Percentiles rank a stretch among this genome's conserved stretches.
Conservation (phyloP, 306 rosid species). For the Castanea mollissima region DNA sequence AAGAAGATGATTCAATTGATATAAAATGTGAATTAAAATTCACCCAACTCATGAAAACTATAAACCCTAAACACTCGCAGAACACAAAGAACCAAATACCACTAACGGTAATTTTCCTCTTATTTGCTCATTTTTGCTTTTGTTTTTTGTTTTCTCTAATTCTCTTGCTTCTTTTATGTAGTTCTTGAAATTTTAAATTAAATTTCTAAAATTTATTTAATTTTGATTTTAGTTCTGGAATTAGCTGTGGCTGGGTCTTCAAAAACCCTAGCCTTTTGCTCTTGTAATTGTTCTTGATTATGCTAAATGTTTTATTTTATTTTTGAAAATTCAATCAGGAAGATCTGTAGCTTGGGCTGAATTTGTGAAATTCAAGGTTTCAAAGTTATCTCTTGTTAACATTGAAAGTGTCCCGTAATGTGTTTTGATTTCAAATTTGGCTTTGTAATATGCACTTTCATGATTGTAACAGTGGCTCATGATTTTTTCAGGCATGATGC, state of each 20-base stretch:
- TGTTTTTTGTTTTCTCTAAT: too few relatives aligned
- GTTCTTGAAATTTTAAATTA: too few relatives aligned
- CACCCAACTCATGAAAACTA: background rate
- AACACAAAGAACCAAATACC: background rate
- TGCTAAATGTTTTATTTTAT: background rate
- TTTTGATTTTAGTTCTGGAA: background rate
- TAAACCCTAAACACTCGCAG: background rate
- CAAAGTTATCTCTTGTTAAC: background rate
- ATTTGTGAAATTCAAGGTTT: background rate
- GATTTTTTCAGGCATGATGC: slow-evolving; percentile 53
- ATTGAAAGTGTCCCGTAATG: background rate
- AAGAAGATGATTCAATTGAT: too few relatives aligned
- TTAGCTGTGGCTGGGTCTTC: background rate
- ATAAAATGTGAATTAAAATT: too few relatives aligned
- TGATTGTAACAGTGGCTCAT: background rate
- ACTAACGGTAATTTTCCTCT: background rate
- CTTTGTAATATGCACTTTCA: slow-evolving; percentile 1
- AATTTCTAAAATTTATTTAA: too few relatives aligned
- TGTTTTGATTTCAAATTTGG: slow-evolving; percentile 21
- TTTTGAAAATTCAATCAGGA: background rate
- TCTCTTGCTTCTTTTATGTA: too few relatives aligned
- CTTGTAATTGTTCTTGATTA: too few relatives aligned
- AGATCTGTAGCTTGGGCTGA: background rate
- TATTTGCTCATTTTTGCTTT: background rate
- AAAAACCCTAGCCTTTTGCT: background rate